Evolutionary conservation across 148 eudicot species (phyloP).

Genomic region (Nepenthes gracilis): DNA sequence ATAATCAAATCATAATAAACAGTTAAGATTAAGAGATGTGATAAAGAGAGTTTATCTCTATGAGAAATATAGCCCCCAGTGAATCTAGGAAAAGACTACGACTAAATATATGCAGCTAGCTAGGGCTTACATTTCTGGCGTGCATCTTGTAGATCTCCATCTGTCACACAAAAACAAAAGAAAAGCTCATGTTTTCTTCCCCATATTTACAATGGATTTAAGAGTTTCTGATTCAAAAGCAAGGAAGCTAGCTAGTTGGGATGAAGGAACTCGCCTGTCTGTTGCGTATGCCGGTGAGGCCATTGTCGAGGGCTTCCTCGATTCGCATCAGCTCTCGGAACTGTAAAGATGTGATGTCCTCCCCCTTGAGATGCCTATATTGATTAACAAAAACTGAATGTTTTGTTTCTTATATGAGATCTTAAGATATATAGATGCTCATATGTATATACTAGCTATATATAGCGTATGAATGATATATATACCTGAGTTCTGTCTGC

Average conservation of each 20-base stretch:
- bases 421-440: neutral
- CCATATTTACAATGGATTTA: too few relatives aligned
- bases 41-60: too few relatives aligned
- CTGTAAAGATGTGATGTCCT: slow-evolving; percentile 53
- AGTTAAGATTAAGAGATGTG: too few relatives aligned
- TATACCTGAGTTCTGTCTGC: slow-evolving; percentile 65
- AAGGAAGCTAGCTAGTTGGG: too few relatives aligned
- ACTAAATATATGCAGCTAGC: too few relatives aligned
- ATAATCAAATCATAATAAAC: too few relatives aligned
- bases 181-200: too few relatives aligned
- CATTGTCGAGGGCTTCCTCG: slow-evolving; percentile 52
- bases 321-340: slow-evolving; percentile 45
- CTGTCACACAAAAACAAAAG: slow-evolving; percentile 18
- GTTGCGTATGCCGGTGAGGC: slow-evolving; percentile 27
- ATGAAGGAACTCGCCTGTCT: slow-evolving; percentile 32
- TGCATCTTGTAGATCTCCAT: slow-evolving; percentile 34
- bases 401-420: neutral
- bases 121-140: slow-evolving; percentile 41
- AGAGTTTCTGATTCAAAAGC: too few relatives aligned
- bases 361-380: slow-evolving; percentile 74
- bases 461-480: neutral
- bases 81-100: too few relatives aligned
- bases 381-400: neutral
- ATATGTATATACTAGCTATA: neutral
- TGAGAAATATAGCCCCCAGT: too few relatives aligned